phyloP scores from a whole-genome alignment of 768 basidiomycete genomes.

The Dioszegia aurantiaca region DNA sequence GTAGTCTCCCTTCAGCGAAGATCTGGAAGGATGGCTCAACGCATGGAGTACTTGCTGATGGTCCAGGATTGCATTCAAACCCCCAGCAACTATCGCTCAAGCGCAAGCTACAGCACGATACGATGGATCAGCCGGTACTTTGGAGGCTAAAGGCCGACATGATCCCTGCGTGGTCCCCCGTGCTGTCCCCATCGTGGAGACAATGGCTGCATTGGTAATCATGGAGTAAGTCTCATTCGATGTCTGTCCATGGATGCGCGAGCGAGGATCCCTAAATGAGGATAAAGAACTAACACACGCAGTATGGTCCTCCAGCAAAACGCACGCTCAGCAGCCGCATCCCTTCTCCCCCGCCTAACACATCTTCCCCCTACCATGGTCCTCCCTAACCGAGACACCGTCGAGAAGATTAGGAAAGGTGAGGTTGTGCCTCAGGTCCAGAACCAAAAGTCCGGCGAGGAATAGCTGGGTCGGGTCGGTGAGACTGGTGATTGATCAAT shows the following conservation, averaged over 20 bases:
- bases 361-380: slow-evolving; percentile 94
- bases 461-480: too few species aligned
- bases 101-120: slow-evolving; percentile 87
- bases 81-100: slow-evolving; percentile 95
- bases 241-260: too few species aligned
- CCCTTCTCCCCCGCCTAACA: slow-evolving; percentile 71
- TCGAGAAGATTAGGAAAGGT: slow-evolving; percentile 31
- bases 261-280: neutral
- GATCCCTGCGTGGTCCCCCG: slow-evolving; percentile 97
- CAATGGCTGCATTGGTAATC: slow-evolving; percentile 92
- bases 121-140: slow-evolving; percentile 79
- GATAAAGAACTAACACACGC: slow-evolving; percentile 11
- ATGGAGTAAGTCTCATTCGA: slow-evolving; percentile 65
- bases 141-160: slow-evolving; percentile 89
- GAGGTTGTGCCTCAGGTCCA: slow-evolving; percentile 27
- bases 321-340: slow-evolving; percentile 68
- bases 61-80: slow-evolving; percentile 88
- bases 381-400: slow-evolving; percentile 56
- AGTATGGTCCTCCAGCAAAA: slow-evolving; percentile 81
- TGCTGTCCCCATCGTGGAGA: slow-evolving; percentile 95
- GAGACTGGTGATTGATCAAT: too few species aligned
- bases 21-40: too few species aligned
- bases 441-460: slow-evolving; percentile 41
- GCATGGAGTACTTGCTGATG: neutral
- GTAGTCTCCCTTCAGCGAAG: slow-evolving; percentile 30